Base-by-base conservation (phyloP, 1,284 basidiomycete genomes). In the Ceratobasidium sp. region DNA sequence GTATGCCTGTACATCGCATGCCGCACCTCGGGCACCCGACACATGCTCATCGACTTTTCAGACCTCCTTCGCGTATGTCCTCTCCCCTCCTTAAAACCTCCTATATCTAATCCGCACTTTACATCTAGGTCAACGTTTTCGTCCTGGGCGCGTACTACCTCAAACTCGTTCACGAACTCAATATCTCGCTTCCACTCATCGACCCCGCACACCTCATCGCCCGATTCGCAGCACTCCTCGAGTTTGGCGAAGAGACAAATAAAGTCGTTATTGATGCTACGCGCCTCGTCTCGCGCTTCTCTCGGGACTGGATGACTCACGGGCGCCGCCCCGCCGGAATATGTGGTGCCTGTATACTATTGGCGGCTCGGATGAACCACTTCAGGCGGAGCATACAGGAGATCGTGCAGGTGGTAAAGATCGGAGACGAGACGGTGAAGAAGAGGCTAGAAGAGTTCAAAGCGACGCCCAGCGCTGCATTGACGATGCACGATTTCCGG, bases 1-100 rank as follows among this genome's bases (percentile, higher is more conserved):
- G 92, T 96, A 61, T 99, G 98, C 81, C 86, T 98, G 64, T 99
- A 99, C 81, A 90, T 98, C 64, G 95, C 96, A 7, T 98, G 96
- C 80, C 84, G 98, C 74, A 91, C 96, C 82, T 94, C 93, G 79
- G 94, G 97, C 82, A 94, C 92, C 0, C 85, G 92, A 75, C 95
- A 97, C 81, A 99, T 99, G 98, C 89, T 99, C 46, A 99, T 99
- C 78, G 98, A 99, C 83, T 98, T 99, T 81, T 94, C 93, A 16
- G 96, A 98, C 80, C 85, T 95, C 34, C 86, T 98, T 29, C 93
- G 94, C 84, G 95, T 93, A 77, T 78, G 86, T 79, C 7, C 37
- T 46, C 51, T 53, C 14, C 29, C 24, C 24, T 34, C 43, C 24
- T 37, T 22, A 46, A 43, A 63, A 68, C 39, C 31, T 76, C 72